Evolutionary conservation across 768 basidiomycete genomes (phyloP).

Genomic region (Panaeolus cyanescens): DNA sequence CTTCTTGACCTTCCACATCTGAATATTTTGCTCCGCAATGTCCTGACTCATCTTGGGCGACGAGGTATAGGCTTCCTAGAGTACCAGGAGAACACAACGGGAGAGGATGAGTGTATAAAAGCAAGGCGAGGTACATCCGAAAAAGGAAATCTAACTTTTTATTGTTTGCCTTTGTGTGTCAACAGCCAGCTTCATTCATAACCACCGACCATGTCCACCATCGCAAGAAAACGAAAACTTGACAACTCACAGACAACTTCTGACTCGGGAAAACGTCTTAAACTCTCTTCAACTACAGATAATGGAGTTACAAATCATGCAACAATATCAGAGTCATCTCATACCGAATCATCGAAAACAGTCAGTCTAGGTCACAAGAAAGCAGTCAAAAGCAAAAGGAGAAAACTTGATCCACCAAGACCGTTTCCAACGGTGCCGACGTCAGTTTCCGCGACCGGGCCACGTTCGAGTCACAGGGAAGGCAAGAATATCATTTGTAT

Average conservation of each 20-base stretch:
- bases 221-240: conserved; percentile 39
- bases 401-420: conserved; percentile 69
- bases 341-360: not conserved
- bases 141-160: conserved; percentile 19
- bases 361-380: conserved; percentile 3
- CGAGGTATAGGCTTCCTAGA: conserved; percentile 32
- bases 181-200: conserved; percentile 13
- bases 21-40: conserved; percentile 90
- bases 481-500: conserved; percentile 83
- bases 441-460: conserved; percentile 79
- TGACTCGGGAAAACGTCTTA: conserved; percentile 32
- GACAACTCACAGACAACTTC: conserved; percentile 22
- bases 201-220: conserved; percentile 13
- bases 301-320: not conserved
- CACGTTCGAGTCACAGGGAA: conserved; percentile 75
- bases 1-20: conserved; percentile 99
- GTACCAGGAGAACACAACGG: conserved; percentile 28
- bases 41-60: conserved; percentile 77
- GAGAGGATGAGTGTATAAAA: conserved; percentile 21
- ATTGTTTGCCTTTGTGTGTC: conserved; percentile 34
- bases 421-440: conserved; percentile 77
- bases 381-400: conserved; percentile 12
- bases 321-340: too few relatives aligned
- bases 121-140: conserved; percentile 10
- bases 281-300: conserved; percentile 20